Evolutionary conservation across 345 rosid genomes (phyloP).

Genomic region (Pistacia integerrima): DNA sequence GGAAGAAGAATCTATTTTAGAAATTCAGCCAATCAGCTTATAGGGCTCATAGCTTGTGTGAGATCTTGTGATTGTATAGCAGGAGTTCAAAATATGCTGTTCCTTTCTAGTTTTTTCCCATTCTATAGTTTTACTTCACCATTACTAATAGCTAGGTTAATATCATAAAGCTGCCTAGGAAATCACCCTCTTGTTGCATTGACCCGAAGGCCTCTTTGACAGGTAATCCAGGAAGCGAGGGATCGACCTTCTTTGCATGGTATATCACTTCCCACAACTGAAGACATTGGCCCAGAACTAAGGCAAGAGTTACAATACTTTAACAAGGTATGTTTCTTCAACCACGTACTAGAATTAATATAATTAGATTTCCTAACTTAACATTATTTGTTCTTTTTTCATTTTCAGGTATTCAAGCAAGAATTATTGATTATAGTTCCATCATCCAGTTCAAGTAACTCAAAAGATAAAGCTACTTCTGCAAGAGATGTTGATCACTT

Average conservation of each 20-base stretch:
- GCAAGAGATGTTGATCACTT: conserved; percentile 7
- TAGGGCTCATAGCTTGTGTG: background rate
- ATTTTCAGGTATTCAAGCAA: conserved; percentile 46
- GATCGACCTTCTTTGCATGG: conserved; percentile 13
- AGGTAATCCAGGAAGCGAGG: conserved; percentile 44
- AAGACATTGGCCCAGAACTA: conserved; percentile 24
- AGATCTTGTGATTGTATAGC: background rate
- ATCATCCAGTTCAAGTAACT: conserved; percentile 17
- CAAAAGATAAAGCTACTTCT: conserved; percentile 17
- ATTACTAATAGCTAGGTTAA: background rate
- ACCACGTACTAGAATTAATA: background rate
- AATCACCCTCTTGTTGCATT: background rate
- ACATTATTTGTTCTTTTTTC: conserved; percentile 2
- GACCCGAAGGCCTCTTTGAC: conserved; percentile 19
- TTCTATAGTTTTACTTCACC: background rate
- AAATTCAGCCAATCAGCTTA: background rate
- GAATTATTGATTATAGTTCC: conserved; percentile 34
- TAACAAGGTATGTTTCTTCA: conserved; percentile 37
- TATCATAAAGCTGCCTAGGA: background rate
- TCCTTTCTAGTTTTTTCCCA: background rate
- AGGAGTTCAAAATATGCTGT: background rate
- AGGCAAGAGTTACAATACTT: conserved; percentile 44
- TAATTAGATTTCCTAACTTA: conserved; percentile 6
- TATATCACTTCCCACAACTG: conserved; percentile 22
- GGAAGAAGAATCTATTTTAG: background rate